Evolutionary conservation across 768 basidiomycete genomes (phyloP), one percentile per base, ranked within the genome.

Genomic region (Clitopilus hobsonii): DNA sequence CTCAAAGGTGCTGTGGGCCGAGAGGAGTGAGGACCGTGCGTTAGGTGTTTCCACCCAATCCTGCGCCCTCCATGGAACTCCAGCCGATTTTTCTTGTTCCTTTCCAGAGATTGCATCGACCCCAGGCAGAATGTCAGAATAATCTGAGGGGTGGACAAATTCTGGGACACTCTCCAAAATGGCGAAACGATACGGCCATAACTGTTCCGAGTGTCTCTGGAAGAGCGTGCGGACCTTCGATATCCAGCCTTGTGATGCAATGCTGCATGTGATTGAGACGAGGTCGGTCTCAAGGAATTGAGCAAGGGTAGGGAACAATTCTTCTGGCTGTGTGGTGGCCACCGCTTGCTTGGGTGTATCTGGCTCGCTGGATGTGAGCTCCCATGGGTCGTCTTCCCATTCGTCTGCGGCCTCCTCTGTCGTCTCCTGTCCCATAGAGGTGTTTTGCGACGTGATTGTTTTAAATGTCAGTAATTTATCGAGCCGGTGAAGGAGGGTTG

Each of bases 371-470:
- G 63, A 56, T 45, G 63, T 68, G 25, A 90, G 86, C 30, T 75
- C 84, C 88, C 88, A 91, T 11, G 89, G 88, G 65, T 90, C 87
- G 61, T 87, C 89, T 61, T 84, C 82, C 88, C 87, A 89, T 51
- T 86, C 88, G 38, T 83, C 82, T 53, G 77, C 75, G 20, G 75
- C 74, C 53, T 78, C 77, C 52, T 85, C 82, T 8, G 68, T 70
- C 10, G 77, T 75, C 11, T 69, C 71, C 36, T 65, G 63, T 5
- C 55, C 64, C 28, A 61, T 57, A 27, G 64, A 61, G 23, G 77
- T 66, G 11, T 73, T 60, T 20, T 67, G 73, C 58, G 76, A 76
- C 63, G 70, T 79, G 60, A 91, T 77, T 61, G 86, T 80, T 20
- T 80, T 73, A 56, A 79, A 93, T n/a, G 89, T 90, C 58, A 84